Evolutionary conservation across 164 flowering plant genomes (phyloP).

Genomic region (Umbellularia californica): DNA sequence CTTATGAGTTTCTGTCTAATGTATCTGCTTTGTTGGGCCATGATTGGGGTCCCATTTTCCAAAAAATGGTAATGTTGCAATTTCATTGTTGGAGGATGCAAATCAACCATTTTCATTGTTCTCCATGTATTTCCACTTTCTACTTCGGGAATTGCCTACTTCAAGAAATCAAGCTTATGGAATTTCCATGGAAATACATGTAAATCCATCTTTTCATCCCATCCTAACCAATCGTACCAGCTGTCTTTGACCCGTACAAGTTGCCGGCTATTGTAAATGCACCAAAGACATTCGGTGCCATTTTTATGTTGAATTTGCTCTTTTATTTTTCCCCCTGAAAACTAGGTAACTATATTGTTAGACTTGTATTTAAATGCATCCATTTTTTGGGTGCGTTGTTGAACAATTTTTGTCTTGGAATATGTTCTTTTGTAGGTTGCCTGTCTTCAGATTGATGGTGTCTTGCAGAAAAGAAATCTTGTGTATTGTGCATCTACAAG

Average conservation of each 20-base stretch:
- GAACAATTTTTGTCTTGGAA: background rate
- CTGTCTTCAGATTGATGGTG: slow-evolving; percentile 94
- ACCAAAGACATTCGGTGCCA: too few species aligned
- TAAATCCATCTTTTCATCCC: background rate
- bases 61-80: background rate
- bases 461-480: slow-evolving; percentile 75
- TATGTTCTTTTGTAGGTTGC: slow-evolving; percentile 59
- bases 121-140: too few species aligned
- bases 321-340: background rate
- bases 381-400: background rate
- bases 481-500: slow-evolving; percentile 99
- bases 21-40: too few species aligned
- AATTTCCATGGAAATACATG: too few species aligned
- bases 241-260: too few species aligned
- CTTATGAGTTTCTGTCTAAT: too few species aligned
- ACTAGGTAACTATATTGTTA: background rate
- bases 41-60: background rate
- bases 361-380: background rate
- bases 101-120: background rate
- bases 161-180: too few species aligned
- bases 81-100: background rate
- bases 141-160: too few species aligned
- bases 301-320: background rate
- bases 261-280: background rate
- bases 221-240: too few species aligned